These are phyloP conservation scores for Colletotrichum sp. DNA, from an alignment of 2,329 filamentous ascomycete genomes.

Conservation along the genomic window DNA sequence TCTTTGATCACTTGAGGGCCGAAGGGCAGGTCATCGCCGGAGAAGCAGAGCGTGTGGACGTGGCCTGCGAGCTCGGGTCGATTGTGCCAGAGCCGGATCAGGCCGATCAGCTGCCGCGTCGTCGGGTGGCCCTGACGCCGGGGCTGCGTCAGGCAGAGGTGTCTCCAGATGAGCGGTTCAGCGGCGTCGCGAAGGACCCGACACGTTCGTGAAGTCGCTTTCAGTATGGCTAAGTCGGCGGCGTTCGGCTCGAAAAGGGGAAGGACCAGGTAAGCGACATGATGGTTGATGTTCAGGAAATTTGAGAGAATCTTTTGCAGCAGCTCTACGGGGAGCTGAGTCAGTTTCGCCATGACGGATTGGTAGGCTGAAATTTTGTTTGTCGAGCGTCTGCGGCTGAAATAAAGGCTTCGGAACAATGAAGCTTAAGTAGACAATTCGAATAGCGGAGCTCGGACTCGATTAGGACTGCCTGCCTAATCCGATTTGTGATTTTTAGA, in stretches of 20 bases:
- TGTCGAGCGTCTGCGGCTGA: neutral
- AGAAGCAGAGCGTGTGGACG: neutral
- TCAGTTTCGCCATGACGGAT: neutral
- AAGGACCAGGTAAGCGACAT: neutral
- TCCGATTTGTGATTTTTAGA: neutral
- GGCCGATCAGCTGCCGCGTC: neutral
- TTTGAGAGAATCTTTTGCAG: neutral
- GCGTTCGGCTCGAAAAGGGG: neutral
- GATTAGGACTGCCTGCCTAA: neutral
- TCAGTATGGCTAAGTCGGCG: neutral
- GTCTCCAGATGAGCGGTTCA: neutral
- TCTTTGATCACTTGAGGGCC: neutral
- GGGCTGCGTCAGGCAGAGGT: neutral
- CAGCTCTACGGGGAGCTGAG: neutral
- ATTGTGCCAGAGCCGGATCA: neutral
- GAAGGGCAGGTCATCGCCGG: neutral
- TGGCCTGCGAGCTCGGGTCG: neutral
- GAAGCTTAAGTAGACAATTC: neutral
- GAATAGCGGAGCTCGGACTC: neutral
- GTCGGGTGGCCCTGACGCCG: neutral
- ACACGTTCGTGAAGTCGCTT: neutral
- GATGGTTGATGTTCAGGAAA: neutral
- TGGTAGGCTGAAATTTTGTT: neutral
- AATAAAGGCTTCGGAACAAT: neutral
- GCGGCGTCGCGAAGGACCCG: neutral